These are phyloP conservation scores for Luzula sylvatica DNA, from an alignment of 176 grass and related monocot genomes.

Conservation along the genomic window DNA sequence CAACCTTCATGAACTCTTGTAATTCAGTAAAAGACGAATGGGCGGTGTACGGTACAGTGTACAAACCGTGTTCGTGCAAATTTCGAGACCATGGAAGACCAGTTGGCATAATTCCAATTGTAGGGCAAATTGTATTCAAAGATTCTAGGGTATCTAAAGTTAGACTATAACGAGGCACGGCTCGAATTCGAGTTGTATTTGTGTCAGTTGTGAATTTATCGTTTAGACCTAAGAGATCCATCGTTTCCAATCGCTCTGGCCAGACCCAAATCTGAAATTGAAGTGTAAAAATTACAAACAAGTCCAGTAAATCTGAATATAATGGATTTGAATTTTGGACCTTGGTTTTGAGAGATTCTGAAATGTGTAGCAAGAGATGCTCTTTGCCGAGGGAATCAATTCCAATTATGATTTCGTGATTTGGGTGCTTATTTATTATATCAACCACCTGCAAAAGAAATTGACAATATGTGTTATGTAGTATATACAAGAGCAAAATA, in stretches of 20 bases:
- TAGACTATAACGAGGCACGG: slow-evolving; percentile 68
- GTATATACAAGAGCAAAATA: not conserved
- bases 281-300: slow-evolving; percentile 1
- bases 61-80: slow-evolving; percentile 49
- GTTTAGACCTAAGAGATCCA: slow-evolving; percentile 71
- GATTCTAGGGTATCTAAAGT: slow-evolving; percentile 57
- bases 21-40: slow-evolving; percentile 71
- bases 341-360: slow-evolving; percentile 57
- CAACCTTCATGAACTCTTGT: slow-evolving; percentile 48
- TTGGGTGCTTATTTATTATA: slow-evolving; percentile 45
- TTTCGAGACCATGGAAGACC: slow-evolving; percentile 48
- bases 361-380: slow-evolving; percentile 61
- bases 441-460: slow-evolving; percentile 35
- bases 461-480: not conserved
- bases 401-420: slow-evolving; percentile 74
- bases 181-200: slow-evolving; percentile 52
- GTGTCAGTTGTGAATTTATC: slow-evolving; percentile 71
- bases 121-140: slow-evolving; percentile 61
- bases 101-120: slow-evolving; percentile 77
- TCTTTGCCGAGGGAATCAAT: slow-evolving; percentile 74
- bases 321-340: slow-evolving; percentile 18
- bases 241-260: slow-evolving; percentile 65
- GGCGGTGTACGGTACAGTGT: slow-evolving; percentile 62
- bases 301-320: slow-evolving; percentile 1
- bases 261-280: slow-evolving; percentile 70